Conservation (phyloP, 2,329 filamentous ascomycete species). For the Coniochaeta sp. region DNA sequence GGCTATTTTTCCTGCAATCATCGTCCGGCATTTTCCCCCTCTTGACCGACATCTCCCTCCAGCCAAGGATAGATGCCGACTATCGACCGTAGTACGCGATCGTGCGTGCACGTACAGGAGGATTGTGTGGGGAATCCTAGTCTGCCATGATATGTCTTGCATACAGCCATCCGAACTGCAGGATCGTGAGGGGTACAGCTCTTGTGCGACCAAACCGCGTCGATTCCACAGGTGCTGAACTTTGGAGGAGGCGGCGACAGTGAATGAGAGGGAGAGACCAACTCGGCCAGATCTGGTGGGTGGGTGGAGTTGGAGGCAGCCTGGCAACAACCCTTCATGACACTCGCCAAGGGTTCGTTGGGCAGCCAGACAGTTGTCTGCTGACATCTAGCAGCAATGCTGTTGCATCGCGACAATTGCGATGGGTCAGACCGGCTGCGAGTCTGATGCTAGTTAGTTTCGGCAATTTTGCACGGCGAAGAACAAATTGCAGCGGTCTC, state of each 20-base stretch:
- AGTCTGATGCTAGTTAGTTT: background rate
- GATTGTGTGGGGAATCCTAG: background rate
- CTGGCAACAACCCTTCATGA: background rate
- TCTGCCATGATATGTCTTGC: background rate
- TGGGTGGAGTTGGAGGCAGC: background rate
- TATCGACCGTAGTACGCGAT: background rate
- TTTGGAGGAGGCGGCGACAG: background rate
- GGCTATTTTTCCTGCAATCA: background rate
- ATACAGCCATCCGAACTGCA: background rate
- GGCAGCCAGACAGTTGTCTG: background rate
- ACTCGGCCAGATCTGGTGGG: background rate
- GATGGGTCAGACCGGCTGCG: background rate
- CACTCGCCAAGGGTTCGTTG: background rate
- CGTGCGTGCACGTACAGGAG: background rate
- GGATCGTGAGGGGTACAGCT: slow-evolving; percentile 1
- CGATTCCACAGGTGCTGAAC: background rate
- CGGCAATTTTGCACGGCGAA: background rate
- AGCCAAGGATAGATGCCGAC: background rate
- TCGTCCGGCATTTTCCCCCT: background rate
- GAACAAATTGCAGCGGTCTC: background rate
- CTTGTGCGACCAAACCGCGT: background rate
- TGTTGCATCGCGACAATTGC: background rate
- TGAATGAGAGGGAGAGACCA: background rate
- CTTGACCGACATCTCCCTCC: background rate
- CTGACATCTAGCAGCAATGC: background rate